These are phyloP conservation scores for Leishmania gerbilli DNA, from an alignment of 208 protist species.

Conservation along the genomic window DNA sequence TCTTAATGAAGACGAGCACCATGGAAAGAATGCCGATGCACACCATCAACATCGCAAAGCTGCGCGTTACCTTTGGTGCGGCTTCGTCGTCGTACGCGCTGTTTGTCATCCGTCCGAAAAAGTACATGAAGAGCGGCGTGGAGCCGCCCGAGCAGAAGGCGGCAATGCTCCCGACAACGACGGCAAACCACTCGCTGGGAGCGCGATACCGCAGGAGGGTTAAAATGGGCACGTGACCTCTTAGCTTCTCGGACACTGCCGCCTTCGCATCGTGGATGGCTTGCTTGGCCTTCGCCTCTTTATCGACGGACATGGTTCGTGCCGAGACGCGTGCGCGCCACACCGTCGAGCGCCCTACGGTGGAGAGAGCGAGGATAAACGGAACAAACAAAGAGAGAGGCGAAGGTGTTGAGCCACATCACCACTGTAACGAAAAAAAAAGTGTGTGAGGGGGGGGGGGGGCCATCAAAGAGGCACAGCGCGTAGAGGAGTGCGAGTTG, in stretches of 20 bases:
- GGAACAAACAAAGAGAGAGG: too few relatives aligned
- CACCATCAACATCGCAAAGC: slow-evolving; percentile 59
- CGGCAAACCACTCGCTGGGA: slow-evolving; percentile 47
- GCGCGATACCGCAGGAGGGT: slow-evolving; percentile 73
- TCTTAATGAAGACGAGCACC: slow-evolving; percentile 50
- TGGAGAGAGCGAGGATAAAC: neutral
- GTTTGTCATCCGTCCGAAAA: slow-evolving; percentile 79
- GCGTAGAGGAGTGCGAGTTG: neutral
- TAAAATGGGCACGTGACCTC: slow-evolving; percentile 46
- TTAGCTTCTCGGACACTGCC: neutral
- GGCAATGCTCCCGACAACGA: slow-evolving; percentile 63
- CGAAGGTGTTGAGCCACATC: too few relatives aligned
- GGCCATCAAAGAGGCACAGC: neutral
- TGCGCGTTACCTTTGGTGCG: slow-evolving; percentile 50
- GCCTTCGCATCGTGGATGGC: slow-evolving; percentile 23
- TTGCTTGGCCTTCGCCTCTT: neutral
- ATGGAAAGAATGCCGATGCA: slow-evolving; percentile 49
- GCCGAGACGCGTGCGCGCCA: neutral
- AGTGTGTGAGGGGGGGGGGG: too few relatives aligned
- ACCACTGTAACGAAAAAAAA: too few relatives aligned
- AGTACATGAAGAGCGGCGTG: slow-evolving; percentile 78
- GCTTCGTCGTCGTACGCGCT: slow-evolving; percentile 44
- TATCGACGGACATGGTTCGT: neutral
- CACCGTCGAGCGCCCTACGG: neutral
- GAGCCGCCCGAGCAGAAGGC: slow-evolving; percentile 59